Conservation (phyloP, 257 asterid species). For the Fraxinus pennsylvanica region DNA sequence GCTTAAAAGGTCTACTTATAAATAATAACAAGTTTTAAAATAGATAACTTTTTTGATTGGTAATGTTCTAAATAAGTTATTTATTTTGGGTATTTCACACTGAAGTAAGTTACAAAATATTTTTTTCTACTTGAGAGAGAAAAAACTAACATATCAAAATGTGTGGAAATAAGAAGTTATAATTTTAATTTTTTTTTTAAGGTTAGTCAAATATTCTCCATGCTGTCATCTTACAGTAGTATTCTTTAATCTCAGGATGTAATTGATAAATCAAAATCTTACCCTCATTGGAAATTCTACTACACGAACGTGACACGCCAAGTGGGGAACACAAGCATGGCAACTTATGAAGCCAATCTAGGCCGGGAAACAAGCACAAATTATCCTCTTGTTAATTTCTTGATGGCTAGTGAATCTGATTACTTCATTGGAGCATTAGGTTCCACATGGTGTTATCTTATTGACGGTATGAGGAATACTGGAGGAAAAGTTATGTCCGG, state of each 20-base stretch:
- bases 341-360: slow-evolving; percentile 81
- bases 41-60: too few species aligned
- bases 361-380: slow-evolving; percentile 92
- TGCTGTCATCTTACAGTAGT: background rate
- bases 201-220: background rate
- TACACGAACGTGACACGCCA: slow-evolving; percentile 85
- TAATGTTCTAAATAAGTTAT: too few species aligned
- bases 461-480: slow-evolving; percentile 93
- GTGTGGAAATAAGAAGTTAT: too few species aligned
- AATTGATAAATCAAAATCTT: slow-evolving; percentile 52
- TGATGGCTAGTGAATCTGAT: slow-evolving; percentile 95
- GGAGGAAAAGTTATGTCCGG: slow-evolving; percentile 96
- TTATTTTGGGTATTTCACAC: too few species aligned
- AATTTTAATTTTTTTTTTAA: too few species aligned
- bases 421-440: slow-evolving; percentile 91
- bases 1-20: background rate
- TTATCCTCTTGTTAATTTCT: slow-evolving; percentile 86
- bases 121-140: too few species aligned
- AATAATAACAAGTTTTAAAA: too few species aligned
- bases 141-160: too few species aligned
- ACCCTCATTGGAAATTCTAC: slow-evolving; percentile 68
- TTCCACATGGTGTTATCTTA: slow-evolving; percentile 89
- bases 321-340: slow-evolving; percentile 80
- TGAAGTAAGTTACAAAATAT: too few species aligned
- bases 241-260: slow-evolving; percentile 58